A percentile compares a stretch with the other conserved stretches of the same genome.
These are phyloP conservation scores for Pyricularia sp. DNA, from an alignment of 2,329 filamentous ascomycete species.

Conservation along the genomic window DNA sequence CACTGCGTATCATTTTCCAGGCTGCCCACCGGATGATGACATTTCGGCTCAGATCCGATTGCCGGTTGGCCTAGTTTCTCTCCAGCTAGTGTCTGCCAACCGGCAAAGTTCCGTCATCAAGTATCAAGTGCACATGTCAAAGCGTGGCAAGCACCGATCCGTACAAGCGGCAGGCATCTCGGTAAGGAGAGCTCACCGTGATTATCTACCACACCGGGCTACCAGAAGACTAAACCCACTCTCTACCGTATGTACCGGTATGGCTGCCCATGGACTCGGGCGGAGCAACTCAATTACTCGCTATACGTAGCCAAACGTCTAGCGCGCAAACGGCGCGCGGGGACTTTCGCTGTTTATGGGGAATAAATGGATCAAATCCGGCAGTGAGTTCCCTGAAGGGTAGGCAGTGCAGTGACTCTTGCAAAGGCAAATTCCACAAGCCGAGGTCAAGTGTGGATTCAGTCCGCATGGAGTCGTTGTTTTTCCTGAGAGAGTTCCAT, in stretches of 20 bases:
- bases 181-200: not conserved
- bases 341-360: not conserved
- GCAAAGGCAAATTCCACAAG: not conserved
- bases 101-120: not conserved
- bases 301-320: not conserved
- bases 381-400: not conserved
- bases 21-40: not conserved
- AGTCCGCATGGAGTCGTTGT: not conserved
- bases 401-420: not conserved
- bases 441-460: not conserved
- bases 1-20: not conserved
- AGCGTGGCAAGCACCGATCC: not conserved
- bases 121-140: not conserved
- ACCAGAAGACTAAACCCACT: not conserved
- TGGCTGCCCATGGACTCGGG: not conserved
- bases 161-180: not conserved
- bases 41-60: not conserved
- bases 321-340: not conserved
- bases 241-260: not conserved
- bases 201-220: not conserved
- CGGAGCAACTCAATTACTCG: not conserved
- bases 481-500: not conserved
- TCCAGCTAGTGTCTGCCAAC: not conserved
- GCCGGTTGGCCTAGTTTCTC: no score
- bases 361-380: not conserved